Conservation (phyloP, 1,139 yeast genomes). For the Saccharomyces hybrid region DNA sequence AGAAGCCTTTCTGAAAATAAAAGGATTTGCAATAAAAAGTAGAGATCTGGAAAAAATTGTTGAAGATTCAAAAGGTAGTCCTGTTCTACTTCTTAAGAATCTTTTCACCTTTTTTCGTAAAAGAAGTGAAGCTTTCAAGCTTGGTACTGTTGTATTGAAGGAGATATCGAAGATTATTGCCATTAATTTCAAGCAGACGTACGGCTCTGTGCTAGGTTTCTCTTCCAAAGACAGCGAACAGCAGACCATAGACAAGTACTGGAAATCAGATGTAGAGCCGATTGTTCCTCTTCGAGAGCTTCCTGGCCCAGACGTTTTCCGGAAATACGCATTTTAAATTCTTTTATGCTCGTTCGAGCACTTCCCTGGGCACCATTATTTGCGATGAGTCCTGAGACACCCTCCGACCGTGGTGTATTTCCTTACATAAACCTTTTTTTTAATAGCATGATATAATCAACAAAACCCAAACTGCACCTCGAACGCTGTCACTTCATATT, state of each 20-base stretch:
- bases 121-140: conserved; percentile 35
- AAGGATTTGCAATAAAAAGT: conserved; percentile 39
- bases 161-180: conserved; percentile 27
- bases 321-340: neutral
- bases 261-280: conserved; percentile 7
- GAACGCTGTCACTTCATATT: neutral
- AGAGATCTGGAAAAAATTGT: conserved; percentile 35
- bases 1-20: conserved; percentile 36
- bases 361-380: neutral
- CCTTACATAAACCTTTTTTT: neutral
- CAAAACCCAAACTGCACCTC: neutral
- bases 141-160: conserved; percentile 31
- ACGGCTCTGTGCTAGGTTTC: neutral
- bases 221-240: neutral
- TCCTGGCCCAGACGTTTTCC: conserved; percentile 4
- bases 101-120: conserved; percentile 36
- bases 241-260: conserved; percentile 2
- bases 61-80: conserved; percentile 33
- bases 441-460: neutral
- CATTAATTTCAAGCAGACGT: conserved; percentile 3
- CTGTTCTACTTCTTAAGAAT: conserved; percentile 33
- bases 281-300: conserved; percentile 10
- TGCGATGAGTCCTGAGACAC: neutral
- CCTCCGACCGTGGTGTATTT: neutral
- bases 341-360: neutral